These are phyloP conservation scores for Candida ascalaphidarum DNA, from an alignment of 805 yeast species.

Conservation along the genomic window DNA sequence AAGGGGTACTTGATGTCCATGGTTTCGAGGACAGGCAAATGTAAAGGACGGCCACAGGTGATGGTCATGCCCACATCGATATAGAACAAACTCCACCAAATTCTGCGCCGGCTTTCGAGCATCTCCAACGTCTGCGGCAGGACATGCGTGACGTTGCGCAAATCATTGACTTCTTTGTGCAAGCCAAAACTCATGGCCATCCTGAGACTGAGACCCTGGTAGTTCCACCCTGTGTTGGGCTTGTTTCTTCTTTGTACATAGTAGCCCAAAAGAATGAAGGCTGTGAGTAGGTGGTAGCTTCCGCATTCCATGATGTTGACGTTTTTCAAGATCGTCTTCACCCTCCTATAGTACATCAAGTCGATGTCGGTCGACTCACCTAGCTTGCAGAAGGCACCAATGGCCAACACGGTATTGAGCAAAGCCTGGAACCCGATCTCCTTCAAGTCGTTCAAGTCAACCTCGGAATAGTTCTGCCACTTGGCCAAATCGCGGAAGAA, in stretches of 20 bases:
- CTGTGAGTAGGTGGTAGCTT: conserved; percentile 43
- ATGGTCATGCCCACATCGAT: conserved; percentile 59
- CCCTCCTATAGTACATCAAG: conserved; percentile 52
- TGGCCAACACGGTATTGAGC: conserved; percentile 50
- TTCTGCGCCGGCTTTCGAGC: conserved; percentile 48
- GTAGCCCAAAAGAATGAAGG: conserved; percentile 47
- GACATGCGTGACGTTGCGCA: conserved; percentile 1
- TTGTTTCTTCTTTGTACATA: conserved; percentile 59
- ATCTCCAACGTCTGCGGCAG: conserved; percentile 10
- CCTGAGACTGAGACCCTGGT: conserved; percentile 53
- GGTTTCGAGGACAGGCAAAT: conserved; percentile 38
- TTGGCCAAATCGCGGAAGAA: conserved; percentile 39
- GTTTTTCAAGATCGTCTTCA: conserved; percentile 27
- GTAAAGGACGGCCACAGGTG: conserved; percentile 58
- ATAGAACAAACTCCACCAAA: conserved; percentile 63
- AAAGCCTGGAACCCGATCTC: conserved; percentile 38
- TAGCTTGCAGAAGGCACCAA: conserved; percentile 63
- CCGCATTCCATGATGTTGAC: conserved; percentile 52
- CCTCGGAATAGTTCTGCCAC: conserved; percentile 31
- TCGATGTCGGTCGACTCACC: conserved; percentile 44
- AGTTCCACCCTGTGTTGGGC: conserved; percentile 64
- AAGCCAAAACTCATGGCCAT: conserved; percentile 63
- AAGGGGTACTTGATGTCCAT: conserved; percentile 44
- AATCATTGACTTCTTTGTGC: conserved; percentile 36
- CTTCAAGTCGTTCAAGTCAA: background rate